Evolutionary conservation across 768 basidiomycete genomes (phyloP), one percentile per base, ranked within the genome.

Genomic region (Pholiota microspora): DNA sequence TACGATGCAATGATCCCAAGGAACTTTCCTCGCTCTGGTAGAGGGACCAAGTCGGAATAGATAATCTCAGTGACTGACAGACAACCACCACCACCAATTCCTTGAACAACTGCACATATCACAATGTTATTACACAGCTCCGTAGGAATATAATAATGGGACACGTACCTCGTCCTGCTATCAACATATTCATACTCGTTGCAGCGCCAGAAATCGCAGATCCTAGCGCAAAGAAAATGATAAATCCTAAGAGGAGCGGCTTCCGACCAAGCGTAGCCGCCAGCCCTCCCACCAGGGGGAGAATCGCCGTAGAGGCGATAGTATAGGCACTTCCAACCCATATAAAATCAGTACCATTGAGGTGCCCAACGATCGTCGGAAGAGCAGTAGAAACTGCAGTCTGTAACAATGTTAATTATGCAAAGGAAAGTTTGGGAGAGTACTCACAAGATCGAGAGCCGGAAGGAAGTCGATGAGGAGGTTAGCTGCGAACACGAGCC

Each of bases 301-400:
- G 49, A 18, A 51, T 35, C 0, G 55, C 49, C 15, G 55, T 56
- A 2, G 55, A 56, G 8, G 55, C 49, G 13, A 56, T 16, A 3
- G 55, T 35, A n/a, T 56, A 56, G 10, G 55, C 49, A 34, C 44
- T 46, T 24, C 49, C 49, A 13, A 46, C 50, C 55, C 55, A 56
- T 28, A 56, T 51, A 29, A 56, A 56, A n/a, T 51, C 35, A 16
- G 49, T 21, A 4, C 34, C 49, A 29, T 47, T 28, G n/a, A 56
- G 50, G 18, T 46, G 31, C 31, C 45, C 35, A 12, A 47, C 50
- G 9, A 56, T 51, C 10, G 55, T 48, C 4, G 55, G 55, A 8
- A 47, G 45, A 4, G 49, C 49, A 23, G 55, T 56, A 7, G 55
- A 51, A 13, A 51, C 45, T 10, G 49, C 55, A 5, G 55, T 42